Evolutionary conservation across 345 rosid genomes (phyloP).

Genomic region (Linum trigynum): DNA sequence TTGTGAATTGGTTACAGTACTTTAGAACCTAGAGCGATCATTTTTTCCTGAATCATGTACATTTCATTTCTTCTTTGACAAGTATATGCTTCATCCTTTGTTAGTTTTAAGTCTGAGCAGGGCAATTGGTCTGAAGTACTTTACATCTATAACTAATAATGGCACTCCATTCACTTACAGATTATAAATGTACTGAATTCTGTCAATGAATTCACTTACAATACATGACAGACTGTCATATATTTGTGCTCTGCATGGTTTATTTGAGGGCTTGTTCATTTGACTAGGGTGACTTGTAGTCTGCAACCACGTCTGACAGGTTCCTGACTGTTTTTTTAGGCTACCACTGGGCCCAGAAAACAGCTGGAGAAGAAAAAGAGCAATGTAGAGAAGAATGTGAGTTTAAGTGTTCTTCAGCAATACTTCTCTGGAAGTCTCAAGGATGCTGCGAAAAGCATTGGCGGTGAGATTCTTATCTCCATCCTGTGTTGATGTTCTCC

Average conservation of each 20-base stretch:
- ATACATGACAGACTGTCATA: too few relatives aligned
- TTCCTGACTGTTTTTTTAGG: conserved; percentile 25
- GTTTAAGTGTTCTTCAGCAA: conserved; percentile 74
- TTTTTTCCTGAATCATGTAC: background rate
- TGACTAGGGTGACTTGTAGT: background rate
- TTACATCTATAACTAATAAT: background rate
- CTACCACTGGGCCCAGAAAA: conserved; percentile 28
- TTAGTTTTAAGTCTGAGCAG: background rate
- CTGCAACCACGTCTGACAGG: background rate
- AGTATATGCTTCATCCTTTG: background rate
- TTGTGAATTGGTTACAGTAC: background rate
- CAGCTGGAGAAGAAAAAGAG: conserved; percentile 56
- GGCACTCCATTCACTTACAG: background rate
- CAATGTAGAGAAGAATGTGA: conserved; percentile 79
- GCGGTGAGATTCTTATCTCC: conserved; percentile 43
- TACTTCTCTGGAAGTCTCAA: conserved; percentile 88
- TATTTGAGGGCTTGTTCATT: background rate
- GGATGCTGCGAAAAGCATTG: conserved; percentile 91
- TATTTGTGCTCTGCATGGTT: too few relatives aligned
- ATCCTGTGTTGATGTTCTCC: background rate
- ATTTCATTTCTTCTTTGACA: background rate
- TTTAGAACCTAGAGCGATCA: background rate
- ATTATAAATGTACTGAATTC: background rate
- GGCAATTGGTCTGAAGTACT: background rate
- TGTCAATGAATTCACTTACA: background rate